Conservation (phyloP, 2,329 filamentous ascomycete genomes). For the Allantophomopsis cytisporea region DNA sequence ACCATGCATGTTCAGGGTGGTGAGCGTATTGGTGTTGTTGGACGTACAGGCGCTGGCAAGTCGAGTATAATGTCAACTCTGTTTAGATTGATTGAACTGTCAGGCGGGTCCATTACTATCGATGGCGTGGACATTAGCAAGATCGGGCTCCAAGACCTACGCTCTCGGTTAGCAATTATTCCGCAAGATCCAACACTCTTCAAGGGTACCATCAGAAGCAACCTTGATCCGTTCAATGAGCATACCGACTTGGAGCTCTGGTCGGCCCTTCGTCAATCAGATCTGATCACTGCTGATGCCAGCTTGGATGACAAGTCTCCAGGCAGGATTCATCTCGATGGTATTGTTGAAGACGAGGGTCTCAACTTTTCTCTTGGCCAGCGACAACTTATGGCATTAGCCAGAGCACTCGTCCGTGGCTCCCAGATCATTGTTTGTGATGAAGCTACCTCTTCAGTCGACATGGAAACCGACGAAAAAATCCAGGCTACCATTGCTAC, state of each 20-base stretch:
- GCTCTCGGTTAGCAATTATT: conserved; percentile 68
- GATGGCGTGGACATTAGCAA: conserved; percentile 58
- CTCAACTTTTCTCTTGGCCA: conserved; percentile 94
- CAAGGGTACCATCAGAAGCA: conserved; percentile 65
- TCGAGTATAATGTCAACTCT: conserved; percentile 73
- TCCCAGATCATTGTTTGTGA: conserved; percentile 93
- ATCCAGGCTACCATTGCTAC: conserved; percentile 81
- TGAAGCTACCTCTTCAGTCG: conserved; percentile 84
- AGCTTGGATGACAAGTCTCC: conserved; percentile 20
- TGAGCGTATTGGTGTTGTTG: conserved; percentile 71
- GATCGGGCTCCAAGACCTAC: conserved; percentile 61
- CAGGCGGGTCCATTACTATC: conserved; percentile 46
- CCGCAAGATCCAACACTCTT: conserved; percentile 78
- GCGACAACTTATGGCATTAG: conserved; percentile 88
- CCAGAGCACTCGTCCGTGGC: conserved; percentile 75
- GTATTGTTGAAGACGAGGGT: conserved; percentile 80
- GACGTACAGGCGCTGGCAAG: conserved; percentile 72
- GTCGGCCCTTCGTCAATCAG: conserved; percentile 64
- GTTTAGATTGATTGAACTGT: conserved; percentile 61
- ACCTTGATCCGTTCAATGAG: conserved; percentile 70
- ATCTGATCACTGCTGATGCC: conserved; percentile 44
- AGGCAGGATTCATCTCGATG: conserved; percentile 70
- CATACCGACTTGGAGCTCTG: conserved; percentile 68
- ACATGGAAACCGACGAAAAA: conserved; percentile 94
- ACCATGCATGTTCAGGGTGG: conserved; percentile 61